Evolutionary conservation across 495 filamentous ascomycete genomes (phyloP).

Genomic region (Aspergillus hancockii): DNA sequence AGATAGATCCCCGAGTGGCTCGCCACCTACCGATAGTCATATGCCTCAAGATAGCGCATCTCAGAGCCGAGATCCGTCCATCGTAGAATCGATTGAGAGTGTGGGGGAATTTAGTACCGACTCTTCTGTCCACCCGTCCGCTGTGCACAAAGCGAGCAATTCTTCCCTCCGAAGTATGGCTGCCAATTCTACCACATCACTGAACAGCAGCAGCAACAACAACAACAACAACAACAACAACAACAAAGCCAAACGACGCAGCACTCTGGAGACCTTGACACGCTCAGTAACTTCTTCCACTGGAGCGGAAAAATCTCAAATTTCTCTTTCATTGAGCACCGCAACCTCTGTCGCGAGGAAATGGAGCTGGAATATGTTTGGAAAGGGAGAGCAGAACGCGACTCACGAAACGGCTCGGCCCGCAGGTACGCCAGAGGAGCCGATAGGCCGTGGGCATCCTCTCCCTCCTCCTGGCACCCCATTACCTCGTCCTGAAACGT

Average conservation of each 20-base stretch:
- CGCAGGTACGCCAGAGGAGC: slow-evolving; percentile 59
- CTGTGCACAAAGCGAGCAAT: slow-evolving; percentile 26
- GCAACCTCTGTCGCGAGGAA: slow-evolving; percentile 79
- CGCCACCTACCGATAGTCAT: slow-evolving; percentile 45
- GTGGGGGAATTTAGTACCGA: slow-evolving; percentile 18
- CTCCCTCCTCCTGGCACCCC: slow-evolving; percentile 58
- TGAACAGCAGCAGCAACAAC: slow-evolving; percentile 35
- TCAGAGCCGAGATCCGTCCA: slow-evolving; percentile 35
- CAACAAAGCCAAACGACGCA: slow-evolving; percentile 36
- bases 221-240: too few relatives aligned
- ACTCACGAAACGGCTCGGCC: slow-evolving; percentile 37
- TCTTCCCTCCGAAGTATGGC: slow-evolving; percentile 33
- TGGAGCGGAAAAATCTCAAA: slow-evolving; percentile 34
- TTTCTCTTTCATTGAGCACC: slow-evolving; percentile 62
- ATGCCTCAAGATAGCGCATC: slow-evolving; percentile 26
- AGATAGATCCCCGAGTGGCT: slow-evolving; percentile 49
- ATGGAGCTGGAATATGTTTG: slow-evolving; percentile 77
- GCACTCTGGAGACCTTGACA: slow-evolving; percentile 45
- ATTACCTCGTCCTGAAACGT: slow-evolving; percentile 72
- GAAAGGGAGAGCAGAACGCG: slow-evolving; percentile 48
- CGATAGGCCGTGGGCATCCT: slow-evolving; percentile 68
- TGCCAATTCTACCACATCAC: slow-evolving; percentile 32
- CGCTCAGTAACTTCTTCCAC: slow-evolving; percentile 32
- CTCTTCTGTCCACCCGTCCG: slow-evolving; percentile 27
- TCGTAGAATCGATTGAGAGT: slow-evolving; percentile 36